A percentile compares a stretch with the other conserved stretches of the same genome.
phyloP scores from a whole-genome alignment of 352 stramenopile genomes.

The Globisporangium lucens region DNA sequence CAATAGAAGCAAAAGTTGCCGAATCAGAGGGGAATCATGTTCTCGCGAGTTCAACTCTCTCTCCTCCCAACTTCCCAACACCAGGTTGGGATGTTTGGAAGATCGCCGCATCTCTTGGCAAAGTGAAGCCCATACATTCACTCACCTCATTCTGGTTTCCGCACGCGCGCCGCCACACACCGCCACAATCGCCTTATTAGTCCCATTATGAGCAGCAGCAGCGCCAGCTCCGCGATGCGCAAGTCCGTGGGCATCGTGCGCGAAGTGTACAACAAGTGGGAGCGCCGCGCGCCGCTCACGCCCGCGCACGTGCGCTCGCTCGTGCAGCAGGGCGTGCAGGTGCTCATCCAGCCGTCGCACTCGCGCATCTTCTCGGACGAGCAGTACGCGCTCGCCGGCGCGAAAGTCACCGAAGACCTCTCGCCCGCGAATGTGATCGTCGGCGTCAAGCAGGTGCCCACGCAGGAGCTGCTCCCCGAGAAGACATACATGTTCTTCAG shows the following conservation, averaged over 20 bases:
- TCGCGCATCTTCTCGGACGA: constrained; percentile 92
- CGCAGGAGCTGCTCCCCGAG: constrained; percentile 75
- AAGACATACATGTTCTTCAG: constrained; percentile 98
- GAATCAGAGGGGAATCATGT: constrained; percentile 2
- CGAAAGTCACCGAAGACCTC: constrained; percentile 89
- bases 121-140: neutral
- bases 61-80: neutral
- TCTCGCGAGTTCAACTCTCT: constrained; percentile 5
- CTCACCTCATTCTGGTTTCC: neutral
- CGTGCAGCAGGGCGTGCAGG: constrained; percentile 74
- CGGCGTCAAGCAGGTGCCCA: constrained; percentile 93
- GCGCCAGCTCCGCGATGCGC: constrained; percentile 15
- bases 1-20: neutral
- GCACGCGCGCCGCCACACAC: neutral
- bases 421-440: constrained; percentile 89
- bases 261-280: constrained; percentile 95
- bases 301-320: constrained; percentile 87
- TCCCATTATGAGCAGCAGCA: constrained; percentile 6
- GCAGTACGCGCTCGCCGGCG: constrained; percentile 89
- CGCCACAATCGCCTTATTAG: too few species aligned
- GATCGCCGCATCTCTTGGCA: neutral
- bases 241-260: constrained; percentile 90
- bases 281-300: constrained; percentile 91
- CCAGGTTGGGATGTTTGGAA: neutral
- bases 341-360: constrained; percentile 92